Conservation (phyloP, 2,329 filamentous ascomycete genomes). For the Monascus ruber region DNA sequence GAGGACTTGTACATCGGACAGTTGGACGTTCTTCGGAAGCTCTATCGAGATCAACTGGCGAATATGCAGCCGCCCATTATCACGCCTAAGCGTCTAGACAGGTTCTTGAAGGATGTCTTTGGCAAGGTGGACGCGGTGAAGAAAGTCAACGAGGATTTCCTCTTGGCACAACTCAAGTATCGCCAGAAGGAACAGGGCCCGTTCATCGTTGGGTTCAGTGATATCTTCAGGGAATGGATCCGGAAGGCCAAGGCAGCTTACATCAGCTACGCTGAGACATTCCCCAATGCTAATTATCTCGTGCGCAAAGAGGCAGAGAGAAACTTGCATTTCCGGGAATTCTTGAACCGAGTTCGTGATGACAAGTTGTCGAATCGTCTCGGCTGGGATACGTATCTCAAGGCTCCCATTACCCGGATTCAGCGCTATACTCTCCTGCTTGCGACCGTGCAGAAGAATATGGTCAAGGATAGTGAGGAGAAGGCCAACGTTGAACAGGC, state of each 20-base stretch:
- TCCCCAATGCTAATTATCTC: conserved; percentile 70
- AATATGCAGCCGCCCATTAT: conserved; percentile 69
- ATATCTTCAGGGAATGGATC: conserved; percentile 97
- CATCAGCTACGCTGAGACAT: conserved; percentile 81
- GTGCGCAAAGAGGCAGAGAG: conserved; percentile 73
- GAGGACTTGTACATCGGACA: conserved; percentile 88
- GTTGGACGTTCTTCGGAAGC: conserved; percentile 68
- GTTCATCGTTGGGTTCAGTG: conserved; percentile 87
- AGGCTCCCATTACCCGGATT: conserved; percentile 81
- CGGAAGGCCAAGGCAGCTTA: conserved; percentile 82
- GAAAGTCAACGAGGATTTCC: conserved; percentile 81
- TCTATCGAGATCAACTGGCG: conserved; percentile 75
- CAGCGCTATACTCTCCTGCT: conserved; percentile 83
- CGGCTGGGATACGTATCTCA: conserved; percentile 89
- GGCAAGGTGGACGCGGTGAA: conserved; percentile 82
- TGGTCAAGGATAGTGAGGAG: conserved; percentile 74
- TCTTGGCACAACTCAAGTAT: conserved; percentile 90
- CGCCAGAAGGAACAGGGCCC: conserved; percentile 93
- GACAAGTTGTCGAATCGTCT: conserved; percentile 72
- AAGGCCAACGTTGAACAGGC: conserved; percentile 73
- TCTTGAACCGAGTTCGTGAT: conserved; percentile 67
- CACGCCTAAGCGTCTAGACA: conserved; percentile 61
- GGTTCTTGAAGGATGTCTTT: conserved; percentile 77
- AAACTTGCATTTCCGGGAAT: conserved; percentile 77
- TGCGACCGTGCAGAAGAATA: conserved; percentile 72